Base-by-base conservation (phyloP, 192 early-diverging fungal genomes). In the Backusella sp. region DNA sequence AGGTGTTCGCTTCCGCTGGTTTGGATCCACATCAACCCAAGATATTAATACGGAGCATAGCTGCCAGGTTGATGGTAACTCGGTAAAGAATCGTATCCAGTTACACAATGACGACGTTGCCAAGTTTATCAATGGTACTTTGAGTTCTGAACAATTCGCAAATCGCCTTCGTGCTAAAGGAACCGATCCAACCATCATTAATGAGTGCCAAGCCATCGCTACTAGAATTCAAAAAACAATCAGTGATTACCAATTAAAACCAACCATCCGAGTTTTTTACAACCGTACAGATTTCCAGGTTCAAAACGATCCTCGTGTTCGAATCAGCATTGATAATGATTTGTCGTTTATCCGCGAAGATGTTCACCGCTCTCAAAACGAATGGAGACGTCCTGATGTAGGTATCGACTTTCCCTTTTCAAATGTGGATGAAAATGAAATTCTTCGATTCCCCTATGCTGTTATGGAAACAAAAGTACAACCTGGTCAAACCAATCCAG, bases 311-410 rank as follows among this genome's bases (percentile, higher is more conserved):
- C n/a, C 70, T 17, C 49, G 62, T 42, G 56, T 62, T 62, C 23
- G 56, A 62, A 94, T 99, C 35, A 95, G 94, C 35, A 86, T 99
- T 6, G 97, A 99, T 83, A 96, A 96, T 0, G 94, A 99, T 77
- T 84, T 99, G 70, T 91, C 92, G 46, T 94, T 98, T 89, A 93
- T 97, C 76, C 93, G 97, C 28, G 97, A 99, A 80, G 97, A 99
- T 83, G 77, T 80, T 41, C 77, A 84, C 28, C 91, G 98, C 17
- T 88, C 90, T 21, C 92, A 90, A 9, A 79, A 87, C 73, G 73
- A 78, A 69, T 82, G 81, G 81, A 74, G 81, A 39, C 68, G 81
- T 49, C 77, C 75, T 30, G 81, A 82, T 69, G 81, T 73, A 49
- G 81, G 80, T 37, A 78, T 78, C 23, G 81, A 78, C 66, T 73